Conservation (phyloP, 164 flowering plant species). For the Warburgia ugandensis region DNA sequence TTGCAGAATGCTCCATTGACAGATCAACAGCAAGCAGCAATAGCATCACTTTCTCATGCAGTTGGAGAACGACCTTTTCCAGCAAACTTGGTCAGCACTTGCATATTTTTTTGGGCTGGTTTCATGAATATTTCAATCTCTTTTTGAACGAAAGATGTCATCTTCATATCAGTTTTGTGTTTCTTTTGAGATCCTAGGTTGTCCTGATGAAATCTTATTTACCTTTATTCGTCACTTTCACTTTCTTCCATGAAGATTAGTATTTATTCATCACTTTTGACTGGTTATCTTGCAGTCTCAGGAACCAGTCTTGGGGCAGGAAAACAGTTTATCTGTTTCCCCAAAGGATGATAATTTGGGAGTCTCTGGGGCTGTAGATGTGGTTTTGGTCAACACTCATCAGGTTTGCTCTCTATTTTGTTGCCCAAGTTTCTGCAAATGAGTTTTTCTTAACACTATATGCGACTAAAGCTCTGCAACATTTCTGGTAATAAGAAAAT, state of each 20-base stretch:
- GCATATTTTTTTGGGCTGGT: too few relatives aligned
- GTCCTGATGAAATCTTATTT: too few relatives aligned
- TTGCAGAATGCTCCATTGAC: constrained; percentile 81
- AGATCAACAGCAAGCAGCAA: constrained; percentile 82
- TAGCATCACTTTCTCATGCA: constrained; percentile 61
- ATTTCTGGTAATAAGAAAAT: background rate
- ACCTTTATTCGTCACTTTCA: too few relatives aligned
- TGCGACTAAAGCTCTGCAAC: background rate
- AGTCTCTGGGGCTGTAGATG: constrained; percentile 45
- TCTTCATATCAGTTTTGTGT: too few relatives aligned
- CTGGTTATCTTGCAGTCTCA: constrained; percentile 36
- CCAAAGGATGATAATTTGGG: constrained; percentile 33
- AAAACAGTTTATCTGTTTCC: constrained; percentile 47
- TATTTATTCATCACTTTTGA: background rate
- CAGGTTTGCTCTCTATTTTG: constrained; percentile 50
- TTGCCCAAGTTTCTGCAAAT: background rate
- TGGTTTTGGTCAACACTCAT: constrained; percentile 74
- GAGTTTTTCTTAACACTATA: too few relatives aligned
- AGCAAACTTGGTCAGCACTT: constrained; percentile 39
- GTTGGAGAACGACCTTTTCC: constrained; percentile 89
- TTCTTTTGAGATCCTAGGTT: too few relatives aligned
- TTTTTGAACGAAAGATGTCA: too few relatives aligned
- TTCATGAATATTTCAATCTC: too few relatives aligned
- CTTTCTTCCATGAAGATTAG: too few relatives aligned
- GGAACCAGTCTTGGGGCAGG: constrained; percentile 41